Percentiles rank a stretch among this genome's conserved stretches.
phyloP scores from a whole-genome alignment of 148 eudicot genomes.

The Salicornia ramosissima region DNA sequence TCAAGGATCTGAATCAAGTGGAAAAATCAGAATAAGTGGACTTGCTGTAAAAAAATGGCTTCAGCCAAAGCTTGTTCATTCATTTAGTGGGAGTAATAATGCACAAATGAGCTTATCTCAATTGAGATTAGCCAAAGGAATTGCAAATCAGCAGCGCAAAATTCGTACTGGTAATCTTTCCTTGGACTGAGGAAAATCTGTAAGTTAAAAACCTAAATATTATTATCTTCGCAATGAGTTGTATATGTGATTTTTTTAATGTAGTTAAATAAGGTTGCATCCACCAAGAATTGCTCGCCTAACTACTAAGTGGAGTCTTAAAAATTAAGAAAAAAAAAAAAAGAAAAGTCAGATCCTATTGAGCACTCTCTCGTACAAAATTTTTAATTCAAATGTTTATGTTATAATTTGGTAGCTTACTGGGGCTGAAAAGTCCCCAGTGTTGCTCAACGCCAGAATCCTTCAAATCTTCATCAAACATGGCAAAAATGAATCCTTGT shows the following conservation, averaged over 20 bases:
- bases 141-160: constrained; percentile 62
- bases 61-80: constrained; percentile 55
- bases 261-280: constrained; percentile 4
- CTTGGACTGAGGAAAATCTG: constrained; percentile 33
- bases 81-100: constrained; percentile 22
- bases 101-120: constrained; percentile 46
- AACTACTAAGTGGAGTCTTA: neutral
- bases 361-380: neutral
- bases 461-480: constrained; percentile 31
- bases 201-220: constrained; percentile 14
- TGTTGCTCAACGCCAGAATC: constrained; percentile 30
- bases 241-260: constrained; percentile 18
- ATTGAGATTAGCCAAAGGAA: constrained; percentile 49
- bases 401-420: constrained; percentile 23
- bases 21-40: constrained; percentile 76
- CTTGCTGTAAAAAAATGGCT: constrained; percentile 70
- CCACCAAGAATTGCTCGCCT: constrained; percentile 21
- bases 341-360: neutral
- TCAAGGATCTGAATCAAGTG: constrained; percentile 74
- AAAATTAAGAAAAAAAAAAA: neutral
- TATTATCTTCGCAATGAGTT: constrained; percentile 4
- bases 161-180: constrained; percentile 72
- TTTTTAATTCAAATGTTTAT: neutral
- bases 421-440: constrained; percentile 33
- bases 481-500: constrained; percentile 28